Evolutionary conservation across 768 basidiomycete species (phyloP), one percentile per base, ranked within the genome.

Genomic region (Mycena vulgaris): DNA sequence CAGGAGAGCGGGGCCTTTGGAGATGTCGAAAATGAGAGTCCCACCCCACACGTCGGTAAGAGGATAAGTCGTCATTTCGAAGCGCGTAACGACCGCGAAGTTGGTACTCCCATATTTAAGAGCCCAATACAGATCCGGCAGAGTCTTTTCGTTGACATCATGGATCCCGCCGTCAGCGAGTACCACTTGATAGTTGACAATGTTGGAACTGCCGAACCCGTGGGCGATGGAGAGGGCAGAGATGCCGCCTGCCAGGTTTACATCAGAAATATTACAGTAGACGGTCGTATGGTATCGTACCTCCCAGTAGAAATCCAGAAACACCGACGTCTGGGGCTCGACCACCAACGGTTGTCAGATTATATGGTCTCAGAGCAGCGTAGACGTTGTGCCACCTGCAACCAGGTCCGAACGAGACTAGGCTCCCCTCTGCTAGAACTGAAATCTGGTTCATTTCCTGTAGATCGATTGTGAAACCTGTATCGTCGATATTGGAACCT

Each of bases 101-200:
- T 76, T 76, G 19, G 74, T 76, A 39, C 72, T 74, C 31, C 75
- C 75, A 25, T 70, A 52, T 45, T 74, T 74, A 42, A 76, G 67
- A 16, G 72, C 75, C 74, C 70, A 68, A 52, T 69, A 75, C 9
- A 76, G 56, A 53, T 74, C 67, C 8, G 72, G 47, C 27, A 70
- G 59, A 6, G 42, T 30, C 3, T 65, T 8, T 3, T n/a, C 39
- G 42, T 64, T 75, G 19, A 73, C 75, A 23, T 70, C 55, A 23
- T 69, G 37, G 25, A 76, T 63, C 4, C 57, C 28, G 16, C 74
- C 72, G 23, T 75, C 64, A 1, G 66, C 72, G 49, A 75, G 70
- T 0, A 76, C 74, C 13, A 75, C 56, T 60, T 76, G 67, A 30
- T 75, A 76, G 39, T 63, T 62, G 21, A 74, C n/a, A 21, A 76